phyloP scores from a whole-genome alignment of 2,329 filamentous ascomycete genomes.

The Setomelanomma holmii region DNA sequence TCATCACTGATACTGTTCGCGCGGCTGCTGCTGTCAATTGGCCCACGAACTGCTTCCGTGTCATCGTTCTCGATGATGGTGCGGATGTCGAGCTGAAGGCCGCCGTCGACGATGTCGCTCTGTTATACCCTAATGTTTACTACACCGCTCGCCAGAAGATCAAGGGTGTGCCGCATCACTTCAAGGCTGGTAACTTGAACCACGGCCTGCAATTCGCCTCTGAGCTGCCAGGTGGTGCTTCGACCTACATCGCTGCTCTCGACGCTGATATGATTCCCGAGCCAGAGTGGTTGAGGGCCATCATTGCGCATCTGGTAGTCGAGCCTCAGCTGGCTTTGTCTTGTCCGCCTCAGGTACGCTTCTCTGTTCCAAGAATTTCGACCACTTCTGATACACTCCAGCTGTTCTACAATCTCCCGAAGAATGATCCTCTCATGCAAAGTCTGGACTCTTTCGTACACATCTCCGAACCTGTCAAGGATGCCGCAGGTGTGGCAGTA shows the following conservation, averaged over 20 bases:
- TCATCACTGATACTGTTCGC: slow-evolving; percentile 45
- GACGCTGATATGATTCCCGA: slow-evolving; percentile 75
- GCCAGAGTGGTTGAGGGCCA: slow-evolving; percentile 55
- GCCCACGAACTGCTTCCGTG: slow-evolving; percentile 45
- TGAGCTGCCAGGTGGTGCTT: slow-evolving; percentile 50
- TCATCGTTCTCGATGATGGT: slow-evolving; percentile 48
- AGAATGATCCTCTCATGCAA: slow-evolving; percentile 65
- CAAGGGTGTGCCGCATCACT: slow-evolving; percentile 55
- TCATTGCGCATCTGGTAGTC: slow-evolving; percentile 12
- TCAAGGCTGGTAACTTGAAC: slow-evolving; percentile 71
- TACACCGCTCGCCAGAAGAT: slow-evolving; percentile 54
- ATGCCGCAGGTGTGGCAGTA: slow-evolving; percentile 59
- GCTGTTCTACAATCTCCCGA: slow-evolving; percentile 69
- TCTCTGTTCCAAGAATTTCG: neutral
- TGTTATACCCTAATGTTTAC: slow-evolving; percentile 50
- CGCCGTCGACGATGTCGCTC: slow-evolving; percentile 43
- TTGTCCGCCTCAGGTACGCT: slow-evolving; percentile 41
- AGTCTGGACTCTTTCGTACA: slow-evolving; percentile 67
- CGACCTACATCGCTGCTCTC: slow-evolving; percentile 66
- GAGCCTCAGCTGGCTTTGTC: slow-evolving; percentile 11
- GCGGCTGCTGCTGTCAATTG: slow-evolving; percentile 13
- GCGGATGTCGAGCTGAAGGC: slow-evolving; percentile 36
- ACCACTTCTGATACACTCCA: slow-evolving; percentile 59
- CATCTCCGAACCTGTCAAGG: slow-evolving; percentile 57
- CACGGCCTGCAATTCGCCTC: slow-evolving; percentile 50